phyloP scores from a whole-genome alignment of 306 rosid genomes.

The barrel medic (Medicago truncatula) region MtrunA17r5.0-ANR NC_053045.1:46381001-46381500 shows the following conservation, averaged over 20 bases:
- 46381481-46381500: too few relatives aligned
- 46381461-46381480: too few relatives aligned
- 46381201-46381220: background rate
- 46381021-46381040: conserved; percentile 74
- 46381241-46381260: background rate
- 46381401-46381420: too few relatives aligned
- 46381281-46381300: conserved; percentile 11
- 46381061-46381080: conserved; percentile 93
- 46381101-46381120: conserved; percentile 89
- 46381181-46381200: background rate
- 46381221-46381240: background rate
- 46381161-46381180: conserved; percentile 60
- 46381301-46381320: background rate
- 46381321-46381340: too few relatives aligned
- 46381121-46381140: conserved; percentile 95
- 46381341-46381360: too few relatives aligned
- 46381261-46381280: background rate
- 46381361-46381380: too few relatives aligned
- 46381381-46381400: too few relatives aligned
- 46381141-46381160: conserved; percentile 91
- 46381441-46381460: too few relatives aligned
- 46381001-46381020: conserved; percentile 81
- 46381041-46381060: conserved; percentile 88
- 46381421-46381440: too few relatives aligned
- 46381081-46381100: conserved; percentile 87